phyloP scores from a whole-genome alignment of 2,329 filamentous ascomycete species.

The Botrytis cinerea region DNA sequence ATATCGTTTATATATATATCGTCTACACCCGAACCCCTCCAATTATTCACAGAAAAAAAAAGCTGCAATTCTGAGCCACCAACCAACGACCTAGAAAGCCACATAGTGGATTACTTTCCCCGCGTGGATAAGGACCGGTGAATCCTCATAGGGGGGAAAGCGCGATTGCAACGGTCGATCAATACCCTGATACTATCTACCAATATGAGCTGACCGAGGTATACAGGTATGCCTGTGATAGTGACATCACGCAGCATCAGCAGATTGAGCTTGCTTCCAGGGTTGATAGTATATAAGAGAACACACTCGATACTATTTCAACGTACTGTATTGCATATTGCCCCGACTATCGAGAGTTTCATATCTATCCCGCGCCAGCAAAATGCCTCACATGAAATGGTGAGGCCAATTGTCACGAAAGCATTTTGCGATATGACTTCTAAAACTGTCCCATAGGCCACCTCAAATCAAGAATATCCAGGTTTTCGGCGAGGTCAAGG shows the following conservation, averaged over 20 bases:
- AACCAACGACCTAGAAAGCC: background rate
- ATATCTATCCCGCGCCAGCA: background rate
- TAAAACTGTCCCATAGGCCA: background rate
- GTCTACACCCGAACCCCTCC: background rate
- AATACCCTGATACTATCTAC: background rate
- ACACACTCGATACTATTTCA: background rate
- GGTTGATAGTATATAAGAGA: background rate
- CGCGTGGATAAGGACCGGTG: background rate
- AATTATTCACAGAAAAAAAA: background rate
- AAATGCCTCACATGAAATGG: conserved; percentile 19
- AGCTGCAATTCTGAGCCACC: background rate
- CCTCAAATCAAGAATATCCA: conserved; percentile 6
- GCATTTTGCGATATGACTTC: background rate
- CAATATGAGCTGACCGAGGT: background rate
- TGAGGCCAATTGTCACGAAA: background rate
- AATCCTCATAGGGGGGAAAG: background rate
- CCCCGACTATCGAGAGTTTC: background rate
- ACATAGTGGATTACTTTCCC: background rate
- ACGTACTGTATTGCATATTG: background rate
- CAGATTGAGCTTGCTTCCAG: background rate
- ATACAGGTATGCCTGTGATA: background rate
- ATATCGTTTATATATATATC: background rate
- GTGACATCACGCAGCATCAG: background rate
- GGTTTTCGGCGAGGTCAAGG: conserved; percentile 5
- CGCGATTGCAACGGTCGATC: background rate